Evolutionary conservation across 1,139 yeast genomes (phyloP), one percentile per base, ranked within the genome.

Genomic region (Eremothecium gossypii): DNA sequence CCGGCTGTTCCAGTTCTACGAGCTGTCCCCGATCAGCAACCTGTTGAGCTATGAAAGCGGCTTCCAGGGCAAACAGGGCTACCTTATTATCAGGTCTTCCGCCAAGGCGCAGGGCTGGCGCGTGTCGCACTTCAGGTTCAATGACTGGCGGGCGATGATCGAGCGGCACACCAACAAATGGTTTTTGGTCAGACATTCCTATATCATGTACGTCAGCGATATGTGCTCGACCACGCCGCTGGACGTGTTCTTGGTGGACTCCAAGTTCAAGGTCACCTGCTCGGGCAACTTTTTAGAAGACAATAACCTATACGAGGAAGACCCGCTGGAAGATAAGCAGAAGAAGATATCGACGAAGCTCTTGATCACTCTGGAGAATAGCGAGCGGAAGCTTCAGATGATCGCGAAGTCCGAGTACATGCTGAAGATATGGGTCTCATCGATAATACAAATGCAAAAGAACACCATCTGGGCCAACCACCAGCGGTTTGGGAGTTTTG

Each of bases 81-180:
- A 77, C 41, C 65, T 91, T 44, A 77, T 83, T 47, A 74, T 87
- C 36, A 77, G 89, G 14, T 82, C 96, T 0, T 76, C 87, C 1
- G 91, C 97, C 0, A 77, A 77, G 47, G 72, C 87, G 1, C 95
- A 85, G 60, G 97, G 97, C 2, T 91, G 98, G 98, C 72, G 95
- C 55, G 96, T 89, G 10, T 85, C 94, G 5, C 96, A 89, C 58
- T 78, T 86, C 64, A 78, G 75, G 48, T 79, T 86, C 8, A 77
- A 78, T 49, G 96, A 86, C 56, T 68, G 86, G 52, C 77, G 75
- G 52, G 86, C 82, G 28, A 86, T 87, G 95, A 81, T 86, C 43
- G 80, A 79, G 51, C 78, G 98, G 61, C 89, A 94, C 51, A 80
- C 91, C 1, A 83, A 81, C 41, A 91, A 91, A 59, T 93, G 99